A percentile compares a stretch with the other conserved stretches of the same genome.
Conservation (phyloP, 108 stramenopile species). For the Skeletonema marinoi region DNA sequence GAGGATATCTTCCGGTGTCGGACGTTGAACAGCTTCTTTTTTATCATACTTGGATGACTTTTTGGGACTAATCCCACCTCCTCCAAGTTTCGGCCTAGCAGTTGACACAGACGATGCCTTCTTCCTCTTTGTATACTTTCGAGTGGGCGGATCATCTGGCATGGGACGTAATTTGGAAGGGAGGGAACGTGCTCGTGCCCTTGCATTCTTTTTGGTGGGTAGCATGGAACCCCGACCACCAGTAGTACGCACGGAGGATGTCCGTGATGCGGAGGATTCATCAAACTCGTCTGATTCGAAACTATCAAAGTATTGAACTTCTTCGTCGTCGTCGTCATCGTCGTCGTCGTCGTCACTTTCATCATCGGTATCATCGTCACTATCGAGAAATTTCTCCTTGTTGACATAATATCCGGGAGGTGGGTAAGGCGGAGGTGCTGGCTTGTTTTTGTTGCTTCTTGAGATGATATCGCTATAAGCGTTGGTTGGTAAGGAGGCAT, state of each 20-base stretch:
- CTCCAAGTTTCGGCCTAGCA: not conserved
- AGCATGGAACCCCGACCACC: not conserved
- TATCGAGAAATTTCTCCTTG: constrained; percentile 5
- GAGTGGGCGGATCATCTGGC: not conserved
- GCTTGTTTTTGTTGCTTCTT: not conserved
- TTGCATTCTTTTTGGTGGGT: not conserved
- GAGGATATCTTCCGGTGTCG: constrained; percentile 5
- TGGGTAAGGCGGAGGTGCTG: not conserved
- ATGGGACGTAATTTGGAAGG: not conserved
- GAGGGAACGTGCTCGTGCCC: not conserved
- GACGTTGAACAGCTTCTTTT: not conserved
- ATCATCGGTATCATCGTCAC: not conserved
- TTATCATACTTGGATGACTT: not conserved
- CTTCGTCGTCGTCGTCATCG: not conserved
- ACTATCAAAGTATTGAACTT: not conserved
- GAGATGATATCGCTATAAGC: not conserved
- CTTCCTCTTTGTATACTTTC: not conserved
- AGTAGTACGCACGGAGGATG: not conserved
- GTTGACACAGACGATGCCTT: not conserved
- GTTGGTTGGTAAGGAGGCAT: not conserved
- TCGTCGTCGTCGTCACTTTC: not conserved
- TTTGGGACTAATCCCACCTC: not conserved
- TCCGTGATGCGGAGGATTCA: not conserved
- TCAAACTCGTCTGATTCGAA: not conserved
- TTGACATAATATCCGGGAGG: not conserved